Conservation (phyloP, 129 eudicot genomes). For the Tagetes erecta region DNA sequence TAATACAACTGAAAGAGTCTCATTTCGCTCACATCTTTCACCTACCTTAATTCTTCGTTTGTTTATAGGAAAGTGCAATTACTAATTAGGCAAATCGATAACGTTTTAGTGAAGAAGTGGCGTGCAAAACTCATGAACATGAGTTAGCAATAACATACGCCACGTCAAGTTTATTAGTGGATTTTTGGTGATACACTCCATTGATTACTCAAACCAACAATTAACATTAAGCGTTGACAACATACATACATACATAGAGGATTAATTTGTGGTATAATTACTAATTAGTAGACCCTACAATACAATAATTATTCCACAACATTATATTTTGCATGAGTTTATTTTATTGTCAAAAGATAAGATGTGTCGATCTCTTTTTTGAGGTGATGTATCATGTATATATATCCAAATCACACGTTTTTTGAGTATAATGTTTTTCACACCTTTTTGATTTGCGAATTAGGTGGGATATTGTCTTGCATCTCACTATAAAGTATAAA, state of each 20-base stretch:
- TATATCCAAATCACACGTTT: too few species aligned
- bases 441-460: too few species aligned
- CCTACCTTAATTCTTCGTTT: too few species aligned
- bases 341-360: background rate
- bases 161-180: conserved; percentile 21
- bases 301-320: conserved; percentile 3
- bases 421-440: too few species aligned
- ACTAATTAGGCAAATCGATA: conserved; percentile 4
- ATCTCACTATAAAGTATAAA: too few species aligned
- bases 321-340: background rate
- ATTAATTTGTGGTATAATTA: background rate
- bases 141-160: background rate
- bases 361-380: background rate
- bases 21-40: too few species aligned
- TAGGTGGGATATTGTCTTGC: too few species aligned
- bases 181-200: conserved; percentile 19
- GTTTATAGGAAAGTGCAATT: too few species aligned
- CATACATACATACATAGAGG: background rate
- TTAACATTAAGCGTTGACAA: conserved; percentile 6
- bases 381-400: too few species aligned
- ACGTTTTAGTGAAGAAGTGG: conserved; percentile 5
- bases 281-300: background rate
- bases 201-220: conserved; percentile 9
- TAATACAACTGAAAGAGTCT: too few species aligned
- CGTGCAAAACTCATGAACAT: conserved; percentile 24